phyloP scores from a whole-genome alignment of 768 basidiomycete species.

The Phanerodontia chrysosporium region DNA sequence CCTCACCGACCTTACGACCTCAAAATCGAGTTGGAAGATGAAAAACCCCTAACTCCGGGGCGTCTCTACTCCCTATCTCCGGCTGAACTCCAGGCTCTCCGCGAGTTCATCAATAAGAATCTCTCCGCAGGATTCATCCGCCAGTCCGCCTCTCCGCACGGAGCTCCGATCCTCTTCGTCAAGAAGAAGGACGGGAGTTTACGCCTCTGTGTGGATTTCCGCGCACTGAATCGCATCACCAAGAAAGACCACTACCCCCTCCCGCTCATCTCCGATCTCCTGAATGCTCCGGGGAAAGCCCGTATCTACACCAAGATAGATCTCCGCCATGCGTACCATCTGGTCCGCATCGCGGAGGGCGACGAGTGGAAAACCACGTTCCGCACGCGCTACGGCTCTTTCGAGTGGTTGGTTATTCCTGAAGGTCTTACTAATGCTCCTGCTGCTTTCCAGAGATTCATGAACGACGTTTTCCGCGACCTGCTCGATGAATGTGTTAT shows the following conservation, averaged over 20 bases:
- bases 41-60: constrained; percentile 21
- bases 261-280: constrained; percentile 28
- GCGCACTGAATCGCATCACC: constrained; percentile 29
- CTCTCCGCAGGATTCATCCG: constrained; percentile 29
- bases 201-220: constrained; percentile 24
- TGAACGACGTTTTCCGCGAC: constrained; percentile 15
- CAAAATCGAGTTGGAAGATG: constrained; percentile 30
- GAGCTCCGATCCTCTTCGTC: constrained; percentile 25
- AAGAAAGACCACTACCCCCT: constrained; percentile 32
- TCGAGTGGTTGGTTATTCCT: constrained; percentile 32
- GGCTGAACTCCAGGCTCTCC: constrained; percentile 30
- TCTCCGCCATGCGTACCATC: constrained; percentile 36
- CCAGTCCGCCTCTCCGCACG: constrained; percentile 23
- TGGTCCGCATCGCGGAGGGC: constrained; percentile 33
- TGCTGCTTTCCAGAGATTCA: constrained; percentile 10
- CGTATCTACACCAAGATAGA: constrained; percentile 35
- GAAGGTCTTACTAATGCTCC: constrained; percentile 23
- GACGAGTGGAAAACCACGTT: constrained; percentile 40
- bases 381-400: constrained; percentile 31
- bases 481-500: constrained; percentile 9
- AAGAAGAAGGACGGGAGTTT: constrained; percentile 22
- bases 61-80: constrained; percentile 32
- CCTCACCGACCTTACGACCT: constrained; percentile 32
- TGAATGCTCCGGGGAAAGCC: constrained; percentile 14
- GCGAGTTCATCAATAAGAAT: constrained; percentile 33